Evolutionary conservation across 306 rosid genomes (phyloP), one percentile per base, ranked within the genome.

Genomic region (Lathyrus aphaca): DNA sequence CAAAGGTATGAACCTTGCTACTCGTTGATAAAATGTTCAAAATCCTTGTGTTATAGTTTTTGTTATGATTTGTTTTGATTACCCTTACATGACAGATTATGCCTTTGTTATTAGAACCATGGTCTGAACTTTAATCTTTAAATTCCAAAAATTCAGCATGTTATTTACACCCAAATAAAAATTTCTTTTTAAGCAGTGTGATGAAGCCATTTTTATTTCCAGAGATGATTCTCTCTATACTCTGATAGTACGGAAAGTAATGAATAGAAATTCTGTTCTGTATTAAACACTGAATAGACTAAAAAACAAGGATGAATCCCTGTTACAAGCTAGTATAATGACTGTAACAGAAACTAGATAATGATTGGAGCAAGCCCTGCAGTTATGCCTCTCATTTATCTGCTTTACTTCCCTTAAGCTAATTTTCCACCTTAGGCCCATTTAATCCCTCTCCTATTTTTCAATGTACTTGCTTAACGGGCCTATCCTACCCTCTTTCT

Each of bases 1-100:
- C 98, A 29, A 94, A 88, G 98, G 98, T 92, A 64, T 38, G 35
- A 25, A 39, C 30, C 49, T 35, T 67, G 18, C 40, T 71, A 38
- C 16, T 5, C 17, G 11, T 45, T 65, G 17, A 48, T 56, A 15
- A 29, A 67, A 70, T 42, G 32, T 71, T 73, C 55, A 43, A 74
- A 48, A 60, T 32, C 55, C 54, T 57, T 44, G 58, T 46, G 68
- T 19, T 25, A 15, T 74, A 32, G 56, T 58, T 62, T 19, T 68
- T 58, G n/a, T n/a, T n/a, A n/a, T 53, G 40, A 15, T 68, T 58
- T 53, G 40, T 76, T 46, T 76, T 48, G 56, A 27, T 51, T 50
- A 15, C 70, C n/a, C n/a, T n/a, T n/a, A n/a, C n/a, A n/a, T n/a
- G n/a, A n/a, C n/a, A n/a, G n/a, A n/a, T n/a, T n/a, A n/a, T n/a